Conservation (phyloP, 306 rosid genomes). For the Sindora glabra region DNA sequence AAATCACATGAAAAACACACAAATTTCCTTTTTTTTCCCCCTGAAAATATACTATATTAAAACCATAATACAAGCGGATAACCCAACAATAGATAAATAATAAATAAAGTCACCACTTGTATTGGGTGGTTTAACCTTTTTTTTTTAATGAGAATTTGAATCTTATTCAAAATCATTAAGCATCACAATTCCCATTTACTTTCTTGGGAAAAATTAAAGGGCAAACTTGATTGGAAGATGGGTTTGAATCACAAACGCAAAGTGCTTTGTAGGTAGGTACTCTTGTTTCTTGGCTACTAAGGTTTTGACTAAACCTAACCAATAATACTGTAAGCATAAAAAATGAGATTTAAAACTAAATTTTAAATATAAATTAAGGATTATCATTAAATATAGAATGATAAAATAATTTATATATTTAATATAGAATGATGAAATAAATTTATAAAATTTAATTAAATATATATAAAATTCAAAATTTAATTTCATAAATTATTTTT, state of each 20-base stretch:
- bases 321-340: too few relatives aligned
- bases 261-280: conserved; percentile 10
- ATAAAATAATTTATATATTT: too few relatives aligned
- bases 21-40: too few relatives aligned
- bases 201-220: neutral
- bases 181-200: neutral
- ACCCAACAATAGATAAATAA: neutral
- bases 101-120: conserved; percentile 11
- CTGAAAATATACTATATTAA: neutral
- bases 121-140: neutral
- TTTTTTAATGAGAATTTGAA: conserved; percentile 4
- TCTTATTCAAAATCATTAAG: conserved; percentile 15
- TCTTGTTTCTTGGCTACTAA: conserved; percentile 18
- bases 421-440: too few relatives aligned
- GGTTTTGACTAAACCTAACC: too few relatives aligned
- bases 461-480: too few relatives aligned
- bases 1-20: too few relatives aligned
- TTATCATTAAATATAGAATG: too few relatives aligned
- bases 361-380: too few relatives aligned
- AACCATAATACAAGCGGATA: neutral
- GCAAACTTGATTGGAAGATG: neutral
- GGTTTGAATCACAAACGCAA: neutral
- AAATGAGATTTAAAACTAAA: too few relatives aligned
- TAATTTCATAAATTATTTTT: too few relatives aligned
- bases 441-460: too few relatives aligned